Evolutionary conservation across 768 basidiomycete species (phyloP), one percentile per base, ranked within the genome.

Genomic region (Naematelia aurantialba): DNA sequence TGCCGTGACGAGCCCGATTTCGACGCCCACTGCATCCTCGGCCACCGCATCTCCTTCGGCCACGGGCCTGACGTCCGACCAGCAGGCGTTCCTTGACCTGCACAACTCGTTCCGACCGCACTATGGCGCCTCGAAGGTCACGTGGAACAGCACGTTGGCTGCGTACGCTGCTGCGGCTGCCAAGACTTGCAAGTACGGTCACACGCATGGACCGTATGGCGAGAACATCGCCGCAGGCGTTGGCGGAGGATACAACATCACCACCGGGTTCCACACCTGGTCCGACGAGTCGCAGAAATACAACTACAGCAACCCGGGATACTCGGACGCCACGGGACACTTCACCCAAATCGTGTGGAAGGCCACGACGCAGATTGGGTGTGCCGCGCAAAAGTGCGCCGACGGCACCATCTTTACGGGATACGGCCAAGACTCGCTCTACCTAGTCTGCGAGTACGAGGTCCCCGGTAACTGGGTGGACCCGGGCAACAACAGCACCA

Each of bases 111-210:
- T 52, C 52, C 52, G 52, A 30, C 24, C 52, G 11, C 24, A 30
- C 26, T 52, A 52, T 19, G 52, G 52, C 44, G 89, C 89, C 19
- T 48, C 73, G 0, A 60, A 82, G 5, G 77, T 91, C 47, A 82
- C 82, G 0, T 91, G 88, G 88, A 85, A 79, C 72, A 78, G 83
- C 55, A 73, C 76, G 2, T 73, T 87, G 42, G 85, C 87, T 0
- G 69, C 73, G n/a, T 83, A 82, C 59, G 89, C 89, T 4, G 83
- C 85, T 68, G 70, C 81, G 56, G 88, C 87, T 85, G 87, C 87
- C 2, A 80, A 85, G 63, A 76, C 78, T 13, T 91, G 89, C 70
- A 69, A 80, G 2, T 88, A 86, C 74, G 29, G 84, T 62, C 89
- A 91, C 71, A 64, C 66, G 63, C 52, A 55, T 19, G 68, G 70